These are phyloP conservation scores for Solanum neorickii DNA, from an alignment of 257 asterid species.

Conservation along the genomic window DNA sequence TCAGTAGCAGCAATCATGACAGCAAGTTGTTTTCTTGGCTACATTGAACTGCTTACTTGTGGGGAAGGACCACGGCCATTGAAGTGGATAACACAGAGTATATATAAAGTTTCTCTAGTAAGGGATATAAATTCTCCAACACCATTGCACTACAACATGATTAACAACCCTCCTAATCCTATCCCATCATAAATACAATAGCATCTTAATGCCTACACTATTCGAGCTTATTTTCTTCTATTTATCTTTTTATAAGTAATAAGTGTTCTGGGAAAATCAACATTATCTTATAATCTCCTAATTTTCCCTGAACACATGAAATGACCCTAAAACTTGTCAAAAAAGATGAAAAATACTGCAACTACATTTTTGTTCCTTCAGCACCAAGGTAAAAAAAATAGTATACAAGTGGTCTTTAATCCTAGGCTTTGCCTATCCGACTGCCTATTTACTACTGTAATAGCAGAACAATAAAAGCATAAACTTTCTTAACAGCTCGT, in stretches of 20 bases:
- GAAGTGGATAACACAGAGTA: neutral
- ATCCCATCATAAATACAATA: neutral
- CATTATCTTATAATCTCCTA: neutral
- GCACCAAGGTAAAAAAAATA: neutral
- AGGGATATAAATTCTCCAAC: neutral
- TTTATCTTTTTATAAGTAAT: neutral
- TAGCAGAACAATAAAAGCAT: neutral
- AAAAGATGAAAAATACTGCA: neutral
- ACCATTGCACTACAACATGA: neutral
- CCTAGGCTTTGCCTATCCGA: neutral
- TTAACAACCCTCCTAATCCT: neutral
- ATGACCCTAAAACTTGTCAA: neutral
- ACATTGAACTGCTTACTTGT: neutral
- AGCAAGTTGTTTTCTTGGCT: neutral
- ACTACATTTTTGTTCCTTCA: neutral
- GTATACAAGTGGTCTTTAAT: neutral
- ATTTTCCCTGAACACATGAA: neutral
- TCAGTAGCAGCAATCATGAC: neutral
- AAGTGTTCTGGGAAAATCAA: neutral
- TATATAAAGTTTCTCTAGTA: neutral
- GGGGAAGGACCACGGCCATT: neutral
- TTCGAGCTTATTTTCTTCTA: neutral
- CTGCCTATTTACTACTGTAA: neutral
- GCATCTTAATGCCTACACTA: neutral
- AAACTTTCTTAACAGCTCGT: neutral